A percentile compares a stretch with the other conserved stretches of the same genome.
phyloP scores from a whole-genome alignment of 352 stramenopile species.

The Phytophthora rubi region DNA sequence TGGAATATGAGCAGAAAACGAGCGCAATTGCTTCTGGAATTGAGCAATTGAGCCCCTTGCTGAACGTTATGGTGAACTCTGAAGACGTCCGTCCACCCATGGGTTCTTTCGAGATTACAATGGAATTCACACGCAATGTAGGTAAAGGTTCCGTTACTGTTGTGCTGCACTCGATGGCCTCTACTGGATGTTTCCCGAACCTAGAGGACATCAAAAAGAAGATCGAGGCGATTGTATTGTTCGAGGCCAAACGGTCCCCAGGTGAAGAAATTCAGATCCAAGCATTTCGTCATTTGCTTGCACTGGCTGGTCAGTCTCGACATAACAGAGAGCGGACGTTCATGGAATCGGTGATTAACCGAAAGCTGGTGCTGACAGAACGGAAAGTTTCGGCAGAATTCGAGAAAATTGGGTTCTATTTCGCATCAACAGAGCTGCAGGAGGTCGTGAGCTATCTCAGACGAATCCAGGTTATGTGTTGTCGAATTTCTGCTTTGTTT shows the following conservation, averaged over 20 bases:
- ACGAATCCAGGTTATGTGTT: constrained; percentile 47
- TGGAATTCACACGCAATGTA: constrained; percentile 47
- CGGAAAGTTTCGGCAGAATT: constrained; percentile 58
- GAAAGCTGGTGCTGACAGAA: constrained; percentile 68
- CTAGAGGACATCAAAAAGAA: constrained; percentile 59
- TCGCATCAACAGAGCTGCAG: constrained; percentile 52
- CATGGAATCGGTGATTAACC: constrained; percentile 69
- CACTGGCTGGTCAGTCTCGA: constrained; percentile 46
- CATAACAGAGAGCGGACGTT: constrained; percentile 62
- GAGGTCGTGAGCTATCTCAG: constrained; percentile 57
- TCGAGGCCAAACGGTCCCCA: constrained; percentile 69
- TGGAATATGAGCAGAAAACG: constrained; percentile 60
- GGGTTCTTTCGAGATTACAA: constrained; percentile 62
- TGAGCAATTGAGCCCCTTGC: constrained; percentile 58
- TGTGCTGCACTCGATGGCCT: constrained; percentile 62
- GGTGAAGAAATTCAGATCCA: constrained; percentile 66
- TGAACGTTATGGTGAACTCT: constrained; percentile 53
- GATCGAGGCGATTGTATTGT: constrained; percentile 58
- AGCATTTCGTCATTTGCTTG: constrained; percentile 64
- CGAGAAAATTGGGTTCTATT: constrained; percentile 64
- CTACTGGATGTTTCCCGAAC: constrained; percentile 54
- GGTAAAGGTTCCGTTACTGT: constrained; percentile 36
- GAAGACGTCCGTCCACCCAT: constrained; percentile 23
- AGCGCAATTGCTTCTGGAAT: constrained; percentile 43
- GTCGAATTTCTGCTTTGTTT: neutral